Base-by-base conservation (phyloP, 2,329 filamentous ascomycete species). In the Blumeria graminis region DNA sequence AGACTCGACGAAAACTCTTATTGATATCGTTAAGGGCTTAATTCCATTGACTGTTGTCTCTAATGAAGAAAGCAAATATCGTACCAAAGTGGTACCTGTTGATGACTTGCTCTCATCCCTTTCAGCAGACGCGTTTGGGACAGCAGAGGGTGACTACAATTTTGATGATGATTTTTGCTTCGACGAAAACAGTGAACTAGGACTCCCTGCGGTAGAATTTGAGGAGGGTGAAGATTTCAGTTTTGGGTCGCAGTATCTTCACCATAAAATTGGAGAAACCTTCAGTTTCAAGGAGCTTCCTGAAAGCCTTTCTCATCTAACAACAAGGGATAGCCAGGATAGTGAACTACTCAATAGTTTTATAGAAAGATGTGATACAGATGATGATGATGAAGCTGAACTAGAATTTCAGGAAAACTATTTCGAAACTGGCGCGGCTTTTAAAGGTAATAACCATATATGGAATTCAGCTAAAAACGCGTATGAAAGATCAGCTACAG, bases 1-100 rank as follows among this genome's bases (percentile, higher is more conserved):
- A 34, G 92, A 98, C 68, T 98, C 92, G 1, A 96, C 88, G 0
- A 88, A 95, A 67, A 98, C 92, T 0, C 74, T 98, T 13, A 82
- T 94, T 55, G 75, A 77, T 1, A 76, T 94, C 45, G 70, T 89
- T 14, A 86, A 84, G 63, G 88, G 84, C 0, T 73, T 98, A 4
- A 80, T 82, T 39, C 92, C 90, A 4, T 90, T 92, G 0, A 81
- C 80, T 7, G 83, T 88, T 0, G 6, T 7, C 13, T 87, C 89
- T 1, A 90, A 78, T 64, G 86, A 83, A 59, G 82, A 84, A 62
- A 78, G 82, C 61, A 92, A 92, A 65, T 98, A 94, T 67, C 78
- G 86, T 38, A 95, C 89, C 0, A 79, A 90, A 59, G 77, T 94
- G 3, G 80, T 94, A 58, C 88, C 88, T 0, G 77, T 98, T 6